Evolutionary conservation across 2,329 filamentous ascomycete genomes (phyloP), one percentile per base, ranked within the genome.

Genomic region (Arthroderma sp.): DNA sequence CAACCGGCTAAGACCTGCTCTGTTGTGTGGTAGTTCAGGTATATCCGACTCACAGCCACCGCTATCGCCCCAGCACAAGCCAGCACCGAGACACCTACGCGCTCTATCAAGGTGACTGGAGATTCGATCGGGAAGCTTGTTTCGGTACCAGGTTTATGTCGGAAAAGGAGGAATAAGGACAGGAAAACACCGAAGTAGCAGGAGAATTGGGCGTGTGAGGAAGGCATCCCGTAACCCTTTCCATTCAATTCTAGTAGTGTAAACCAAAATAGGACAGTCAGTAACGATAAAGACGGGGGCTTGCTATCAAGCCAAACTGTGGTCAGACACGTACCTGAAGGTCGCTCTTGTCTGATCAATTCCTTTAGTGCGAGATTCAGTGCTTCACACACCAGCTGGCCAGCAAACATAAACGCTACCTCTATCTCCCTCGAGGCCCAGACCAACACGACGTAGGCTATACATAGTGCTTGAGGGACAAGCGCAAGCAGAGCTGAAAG

Each of bases 151-250:
- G 82, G 82, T 4, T 72, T 70, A 63, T 94, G 87, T 49, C 89
- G 77, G 48, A 88, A 69, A 38, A 94, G 73, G 38, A 98, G 73
- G 68, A 96, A 96, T 15, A 98, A 71, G 27, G 78, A 72, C 48
- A 96, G 68, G 50, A 84, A 91, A 46, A 94, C 68, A 47, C 86
- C 82, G 74, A 94, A 96, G 70, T 86, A 98, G 45, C 83, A 76
- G 49, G 89, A 83, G 62, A 95, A 98, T 68, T 98, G 91, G 6
- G 91, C 84, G 66, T 98, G 91, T 33, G 88, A 95, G 5, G 77
- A 81, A 7, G 91, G 91, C 93, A 98, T 98, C 55, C 91, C 93
- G 60, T 98, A 98, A 51, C 91, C 91, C 64, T 94, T 94, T 45
- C 86, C 77, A 58, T 88, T 80, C 40, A 49, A 28, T 9, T 39